Base-by-base conservation (phyloP, 306 rosid genomes). In the Dalbergia cochinchinensis region DNA sequence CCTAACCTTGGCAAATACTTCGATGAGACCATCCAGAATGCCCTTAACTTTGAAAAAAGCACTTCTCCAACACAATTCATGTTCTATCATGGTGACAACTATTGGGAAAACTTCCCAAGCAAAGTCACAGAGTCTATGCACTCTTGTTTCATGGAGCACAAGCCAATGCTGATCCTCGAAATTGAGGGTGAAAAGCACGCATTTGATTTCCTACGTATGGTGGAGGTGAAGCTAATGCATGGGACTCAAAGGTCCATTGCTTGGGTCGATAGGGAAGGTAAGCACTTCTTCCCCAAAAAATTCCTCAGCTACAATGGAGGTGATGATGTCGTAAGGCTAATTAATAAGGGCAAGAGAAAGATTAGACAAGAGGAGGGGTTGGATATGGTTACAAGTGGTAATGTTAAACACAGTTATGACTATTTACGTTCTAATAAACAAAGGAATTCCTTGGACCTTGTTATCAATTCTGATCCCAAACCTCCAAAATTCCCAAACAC, bases 171-270 rank as follows among this genome's bases (percentile, higher is more conserved):
- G 1, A 85, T 82, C 6, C 10, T 82, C 20, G 67, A 65, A 20
- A 76, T 91, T 15, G 89, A 73, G 5, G 92, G 90, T 15, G 63
- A 82, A 4, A 80, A 33, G 60, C 83, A 76, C 13, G 31, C 73
- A 41, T 74, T 91, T 63, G 97, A 91, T 76, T 85, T 91, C 35
- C 22, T 76, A 4, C 85, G 90, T 3, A 91, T 91, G 97, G 16
- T 89, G 33, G 89, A 85, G 85, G 71, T 84, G 51, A 89, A 91
- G 35, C 45, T 74, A 3, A 61, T 37, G 1, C 75, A 87, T 2
- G 90, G 86, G n/a, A 67, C 31, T 13, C 89, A 82, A 72, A 65
- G 97, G 47, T 91, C 92, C 9, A 85, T 91, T 65, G 85, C 97
- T 22, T 91, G 97, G 97, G 75, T 91, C 26, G 94, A 91, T 37